Percentiles rank a stretch among this genome's conserved stretches.
Evolutionary conservation across 2,329 filamentous ascomycete species (phyloP).

Genomic region (Beauveria varroae): DNA sequence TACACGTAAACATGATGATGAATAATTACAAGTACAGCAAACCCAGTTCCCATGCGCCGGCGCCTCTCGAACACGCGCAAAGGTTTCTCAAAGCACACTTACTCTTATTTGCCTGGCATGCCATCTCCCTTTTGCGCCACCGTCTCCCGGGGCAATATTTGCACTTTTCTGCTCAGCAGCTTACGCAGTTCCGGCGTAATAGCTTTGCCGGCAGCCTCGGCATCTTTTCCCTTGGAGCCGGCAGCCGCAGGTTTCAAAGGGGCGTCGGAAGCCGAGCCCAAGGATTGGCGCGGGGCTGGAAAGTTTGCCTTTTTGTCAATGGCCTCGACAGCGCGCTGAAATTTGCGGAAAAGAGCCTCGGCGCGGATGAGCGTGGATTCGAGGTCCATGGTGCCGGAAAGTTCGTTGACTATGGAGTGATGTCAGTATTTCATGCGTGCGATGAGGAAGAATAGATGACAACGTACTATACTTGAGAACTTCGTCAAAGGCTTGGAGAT

Average conservation of each 20-base stretch:
- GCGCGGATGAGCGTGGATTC: constrained; percentile 79
- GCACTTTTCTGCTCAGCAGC: constrained; percentile 42
- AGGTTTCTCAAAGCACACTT: background rate
- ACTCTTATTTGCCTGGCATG: constrained; percentile 22
- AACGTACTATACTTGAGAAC: constrained; percentile 85
- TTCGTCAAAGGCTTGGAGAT: constrained; percentile 91
- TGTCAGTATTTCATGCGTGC: constrained; percentile 8
- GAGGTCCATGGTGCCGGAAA: constrained; percentile 88
- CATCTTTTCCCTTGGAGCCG: constrained; percentile 29
- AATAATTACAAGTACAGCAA: background rate
- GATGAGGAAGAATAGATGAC: background rate
- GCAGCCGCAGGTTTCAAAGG: constrained; percentile 8
- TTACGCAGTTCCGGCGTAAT: constrained; percentile 51
- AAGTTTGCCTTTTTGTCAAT: constrained; percentile 90
- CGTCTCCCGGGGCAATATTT: constrained; percentile 32
- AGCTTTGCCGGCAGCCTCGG: constrained; percentile 29
- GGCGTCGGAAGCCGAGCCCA: background rate
- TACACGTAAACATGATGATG: background rate
- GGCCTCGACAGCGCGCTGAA: constrained; percentile 80
- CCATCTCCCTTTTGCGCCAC: constrained; percentile 29
- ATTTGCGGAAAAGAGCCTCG: constrained; percentile 80
- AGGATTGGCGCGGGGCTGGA: constrained; percentile 40
- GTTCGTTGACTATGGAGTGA: constrained; percentile 70
- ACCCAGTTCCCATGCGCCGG: background rate
- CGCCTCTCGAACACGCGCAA: background rate